Conservation (phyloP, 345 rosid genomes). For the Adansonia digitata region DNA sequence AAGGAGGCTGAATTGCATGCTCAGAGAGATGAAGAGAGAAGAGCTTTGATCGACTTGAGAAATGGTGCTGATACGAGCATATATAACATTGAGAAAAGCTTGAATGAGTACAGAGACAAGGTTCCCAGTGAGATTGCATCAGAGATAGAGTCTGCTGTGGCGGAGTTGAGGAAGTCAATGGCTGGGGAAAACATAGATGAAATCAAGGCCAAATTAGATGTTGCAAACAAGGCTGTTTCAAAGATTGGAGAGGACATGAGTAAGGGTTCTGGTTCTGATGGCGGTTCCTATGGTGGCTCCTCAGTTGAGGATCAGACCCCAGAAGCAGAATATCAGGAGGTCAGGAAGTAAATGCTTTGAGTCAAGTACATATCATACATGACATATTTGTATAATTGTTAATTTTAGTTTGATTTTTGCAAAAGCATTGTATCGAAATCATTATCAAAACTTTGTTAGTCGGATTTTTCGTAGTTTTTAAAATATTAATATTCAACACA, state of each 20-base stretch:
- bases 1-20: slow-evolving; percentile 34
- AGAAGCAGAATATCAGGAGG: slow-evolving; percentile 59
- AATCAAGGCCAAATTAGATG: slow-evolving; percentile 50
- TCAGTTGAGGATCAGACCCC: slow-evolving; percentile 39
- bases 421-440: too few species aligned
- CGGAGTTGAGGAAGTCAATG: slow-evolving; percentile 29
- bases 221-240: slow-evolving; percentile 52
- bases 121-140: slow-evolving; percentile 26
- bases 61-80: slow-evolving; percentile 33
- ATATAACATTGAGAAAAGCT: slow-evolving; percentile 38
- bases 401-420: background rate
- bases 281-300: slow-evolving; percentile 25
- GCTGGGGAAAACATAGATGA: slow-evolving; percentile 31
- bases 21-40: slow-evolving; percentile 36
- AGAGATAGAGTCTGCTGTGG: slow-evolving; percentile 35
- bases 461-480: too few species aligned
- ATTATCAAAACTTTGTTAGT: too few species aligned
- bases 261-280: slow-evolving; percentile 30
- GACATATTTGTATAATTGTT: background rate
- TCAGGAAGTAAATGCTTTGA: slow-evolving; percentile 11
- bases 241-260: slow-evolving; percentile 56
- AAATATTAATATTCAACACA: too few species aligned
- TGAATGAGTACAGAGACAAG: slow-evolving; percentile 35
- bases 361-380: background rate
- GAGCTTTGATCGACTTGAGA: slow-evolving; percentile 29